A percentile compares a stretch with the other conserved stretches of the same genome.
phyloP scores from a whole-genome alignment of 2,329 filamentous ascomycete genomes.

The Colletotrichum spaethianum region DNA sequence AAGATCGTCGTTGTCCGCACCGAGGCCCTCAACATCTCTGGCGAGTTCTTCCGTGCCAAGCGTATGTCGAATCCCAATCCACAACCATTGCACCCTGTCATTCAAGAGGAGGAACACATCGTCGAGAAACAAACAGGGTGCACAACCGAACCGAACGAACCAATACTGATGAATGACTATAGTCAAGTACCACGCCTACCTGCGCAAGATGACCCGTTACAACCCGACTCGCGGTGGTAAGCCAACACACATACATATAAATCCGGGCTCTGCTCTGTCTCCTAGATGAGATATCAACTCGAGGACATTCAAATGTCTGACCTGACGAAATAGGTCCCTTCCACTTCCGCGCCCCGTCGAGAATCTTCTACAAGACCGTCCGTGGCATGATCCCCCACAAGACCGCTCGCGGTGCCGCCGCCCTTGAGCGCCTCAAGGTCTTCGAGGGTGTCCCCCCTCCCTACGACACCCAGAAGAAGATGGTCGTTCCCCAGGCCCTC shows the following conservation, averaged over 20 bases:
- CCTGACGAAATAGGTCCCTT: conserved; percentile 81
- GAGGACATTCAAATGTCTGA: conserved; percentile 48
- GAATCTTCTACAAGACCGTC: conserved; percentile 99
- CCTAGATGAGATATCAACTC: conserved; percentile 40
- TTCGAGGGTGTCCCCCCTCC: conserved; percentile 99
- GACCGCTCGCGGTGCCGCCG: conserved; percentile 96
- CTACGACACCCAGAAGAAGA: conserved; percentile 99
- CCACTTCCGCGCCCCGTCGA: conserved; percentile 99
- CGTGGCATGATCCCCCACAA: conserved; percentile 99
- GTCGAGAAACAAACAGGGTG: background rate
- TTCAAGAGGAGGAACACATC: conserved; percentile 16
- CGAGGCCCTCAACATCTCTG: conserved; percentile 99
- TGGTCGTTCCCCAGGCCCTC: conserved; percentile 98
- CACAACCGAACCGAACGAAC: background rate
- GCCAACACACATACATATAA: conserved; percentile 51
- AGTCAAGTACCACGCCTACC: conserved; percentile 99
- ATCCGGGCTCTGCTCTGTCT: conserved; percentile 28
- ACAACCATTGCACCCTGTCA: conserved; percentile 19
- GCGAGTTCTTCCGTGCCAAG: conserved; percentile 99
- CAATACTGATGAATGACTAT: conserved; percentile 66
- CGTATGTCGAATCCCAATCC: conserved; percentile 77
- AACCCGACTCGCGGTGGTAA: conserved; percentile 98
- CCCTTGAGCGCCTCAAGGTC: conserved; percentile 98
- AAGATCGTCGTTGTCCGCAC: conserved; percentile 99
- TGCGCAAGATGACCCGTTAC: conserved; percentile 99